Conservation (phyloP, 2,329 filamentous ascomycete species). For the Aureobasidium sp. region DNA sequence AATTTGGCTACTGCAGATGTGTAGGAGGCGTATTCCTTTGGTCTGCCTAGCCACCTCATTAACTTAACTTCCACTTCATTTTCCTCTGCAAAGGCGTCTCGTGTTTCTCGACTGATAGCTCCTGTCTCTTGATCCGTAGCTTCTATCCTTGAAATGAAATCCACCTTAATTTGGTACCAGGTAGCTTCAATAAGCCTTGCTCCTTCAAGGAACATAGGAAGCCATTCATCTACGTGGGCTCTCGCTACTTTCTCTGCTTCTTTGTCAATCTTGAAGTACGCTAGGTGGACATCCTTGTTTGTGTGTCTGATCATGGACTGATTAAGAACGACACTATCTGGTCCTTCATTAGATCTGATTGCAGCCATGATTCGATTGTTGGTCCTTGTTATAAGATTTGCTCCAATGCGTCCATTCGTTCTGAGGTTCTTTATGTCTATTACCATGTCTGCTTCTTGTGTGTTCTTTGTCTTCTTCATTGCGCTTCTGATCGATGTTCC, state of each 20-base stretch:
- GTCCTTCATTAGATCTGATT: slow-evolving; percentile 4
- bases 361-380: neutral
- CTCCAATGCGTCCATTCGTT: neutral
- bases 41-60: too few species aligned
- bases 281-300: slow-evolving; percentile 7
- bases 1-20: slow-evolving; percentile 3
- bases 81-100: slow-evolving; percentile 1
- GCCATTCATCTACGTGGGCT: slow-evolving; percentile 2
- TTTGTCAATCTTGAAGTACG: slow-evolving; percentile 5
- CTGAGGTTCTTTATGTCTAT: slow-evolving; percentile 9
- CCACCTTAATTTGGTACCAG: slow-evolving; percentile 7
- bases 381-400: neutral
- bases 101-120: neutral
- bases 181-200: slow-evolving; percentile 6
- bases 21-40: too few species aligned
- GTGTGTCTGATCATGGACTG: slow-evolving; percentile 8
- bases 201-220: neutral
- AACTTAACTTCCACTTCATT: too few species aligned
- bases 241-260: slow-evolving; percentile 7
- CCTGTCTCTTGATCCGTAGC: neutral
- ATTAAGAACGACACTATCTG: too few species aligned
- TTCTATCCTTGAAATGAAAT: neutral
- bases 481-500: slow-evolving; percentile 6
- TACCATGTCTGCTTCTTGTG: slow-evolving; percentile 5
- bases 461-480: slow-evolving; percentile 5